Evolutionary conservation across 768 basidiomycete species (phyloP).

Genomic region (Lyophyllum semitale): DNA sequence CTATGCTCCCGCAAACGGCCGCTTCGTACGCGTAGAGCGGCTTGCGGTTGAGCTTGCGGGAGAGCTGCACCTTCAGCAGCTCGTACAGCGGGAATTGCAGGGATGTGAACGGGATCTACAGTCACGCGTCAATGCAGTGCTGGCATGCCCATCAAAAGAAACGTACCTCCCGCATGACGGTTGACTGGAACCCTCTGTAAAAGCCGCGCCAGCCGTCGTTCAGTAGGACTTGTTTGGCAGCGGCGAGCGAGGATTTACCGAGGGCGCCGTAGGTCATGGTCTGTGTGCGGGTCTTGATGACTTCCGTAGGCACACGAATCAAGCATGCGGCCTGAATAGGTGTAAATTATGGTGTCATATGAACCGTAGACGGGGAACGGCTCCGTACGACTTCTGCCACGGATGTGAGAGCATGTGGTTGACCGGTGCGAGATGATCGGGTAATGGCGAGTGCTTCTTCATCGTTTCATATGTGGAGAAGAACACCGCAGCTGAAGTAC

Average conservation of each 20-base stretch:
- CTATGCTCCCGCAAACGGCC: conserved; percentile 86
- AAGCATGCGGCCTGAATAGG: conserved; percentile 76
- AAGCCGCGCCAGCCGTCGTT: conserved; percentile 77
- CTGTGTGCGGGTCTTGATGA: conserved; percentile 92
- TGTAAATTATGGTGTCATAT: conserved; percentile 1
- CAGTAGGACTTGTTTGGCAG: conserved; percentile 55
- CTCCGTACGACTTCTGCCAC: conserved; percentile 59
- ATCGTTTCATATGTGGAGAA: conserved; percentile 92
- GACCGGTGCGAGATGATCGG: conserved; percentile 63
- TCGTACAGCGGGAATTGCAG: conserved; percentile 97
- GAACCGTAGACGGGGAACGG: no score
- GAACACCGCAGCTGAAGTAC: conserved; percentile 94
- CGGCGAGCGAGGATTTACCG: conserved; percentile 59
- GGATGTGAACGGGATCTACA: conserved; percentile 93
- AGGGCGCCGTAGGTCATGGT: conserved; percentile 71
- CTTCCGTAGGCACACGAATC: conserved; percentile 93
- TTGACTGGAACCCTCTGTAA: conserved; percentile 85
- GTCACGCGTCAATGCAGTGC: no score
- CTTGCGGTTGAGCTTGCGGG: conserved; percentile 52
- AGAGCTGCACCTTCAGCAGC: conserved; percentile 70
- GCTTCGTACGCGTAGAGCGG: conserved; percentile 72
- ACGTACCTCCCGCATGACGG: conserved; percentile 55
- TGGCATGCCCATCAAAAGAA: not conserved
- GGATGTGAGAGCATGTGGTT: conserved; percentile 56
- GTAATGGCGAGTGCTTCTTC: conserved; percentile 71